A percentile compares a stretch with the other conserved stretches of the same genome.
These are phyloP conservation scores for Yamadazyma dushanensis DNA, from an alignment of 1,139 yeast species.

Conservation along the genomic window DNA sequence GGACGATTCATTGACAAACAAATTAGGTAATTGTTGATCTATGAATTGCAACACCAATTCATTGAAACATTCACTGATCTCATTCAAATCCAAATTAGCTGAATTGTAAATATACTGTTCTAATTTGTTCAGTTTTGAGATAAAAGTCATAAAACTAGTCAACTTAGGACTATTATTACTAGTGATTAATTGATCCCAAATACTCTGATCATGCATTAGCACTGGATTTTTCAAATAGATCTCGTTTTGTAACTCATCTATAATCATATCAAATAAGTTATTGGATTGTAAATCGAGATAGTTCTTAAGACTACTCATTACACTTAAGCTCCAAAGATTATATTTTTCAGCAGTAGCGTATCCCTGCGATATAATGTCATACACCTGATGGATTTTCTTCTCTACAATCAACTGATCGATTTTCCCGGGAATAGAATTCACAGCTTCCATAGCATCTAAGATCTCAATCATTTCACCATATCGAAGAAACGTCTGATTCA, in stretches of 20 bases:
- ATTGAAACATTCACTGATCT: slow-evolving; percentile 50
- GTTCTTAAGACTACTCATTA: slow-evolving; percentile 55
- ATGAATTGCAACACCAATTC: slow-evolving; percentile 42
- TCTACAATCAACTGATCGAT: slow-evolving; percentile 67
- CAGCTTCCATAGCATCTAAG: slow-evolving; percentile 64
- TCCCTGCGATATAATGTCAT: slow-evolving; percentile 58
- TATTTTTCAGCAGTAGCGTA: slow-evolving; percentile 57
- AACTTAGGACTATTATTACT: slow-evolving; percentile 33
- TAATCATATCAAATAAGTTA: slow-evolving; percentile 64
- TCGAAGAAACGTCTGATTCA: slow-evolving; percentile 61
- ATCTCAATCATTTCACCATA: slow-evolving; percentile 72
- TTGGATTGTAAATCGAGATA: slow-evolving; percentile 66
- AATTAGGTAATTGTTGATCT: slow-evolving; percentile 29
- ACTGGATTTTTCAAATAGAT: slow-evolving; percentile 56
- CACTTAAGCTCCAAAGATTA: slow-evolving; percentile 62
- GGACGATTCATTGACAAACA: slow-evolving; percentile 13
- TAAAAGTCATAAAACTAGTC: slow-evolving; percentile 36
- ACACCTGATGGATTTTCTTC: slow-evolving; percentile 70
- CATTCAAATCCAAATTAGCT: slow-evolving; percentile 57
- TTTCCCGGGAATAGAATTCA: slow-evolving; percentile 59
- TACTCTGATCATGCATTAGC: slow-evolving; percentile 13
- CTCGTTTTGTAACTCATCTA: slow-evolving; percentile 76
- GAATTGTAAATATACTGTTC: slow-evolving; percentile 58
- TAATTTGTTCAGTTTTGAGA: slow-evolving; percentile 43
- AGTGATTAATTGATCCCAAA: slow-evolving; percentile 30